Conservation (phyloP, 1,284 basidiomycete genomes). For the Moesziomyces sp. region DNA sequence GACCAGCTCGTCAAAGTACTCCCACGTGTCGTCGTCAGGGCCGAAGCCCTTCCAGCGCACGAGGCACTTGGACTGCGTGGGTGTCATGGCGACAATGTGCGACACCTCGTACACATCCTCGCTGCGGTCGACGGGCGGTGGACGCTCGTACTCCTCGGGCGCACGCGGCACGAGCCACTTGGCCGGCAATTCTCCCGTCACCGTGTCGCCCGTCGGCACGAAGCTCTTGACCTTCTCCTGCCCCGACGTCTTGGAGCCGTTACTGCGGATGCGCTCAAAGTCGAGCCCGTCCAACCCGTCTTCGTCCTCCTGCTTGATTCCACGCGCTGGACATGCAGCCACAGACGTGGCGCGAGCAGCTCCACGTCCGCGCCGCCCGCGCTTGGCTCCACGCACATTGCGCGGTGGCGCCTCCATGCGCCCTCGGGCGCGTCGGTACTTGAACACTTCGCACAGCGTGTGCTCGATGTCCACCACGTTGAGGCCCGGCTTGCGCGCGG, state of each 20-base stretch:
- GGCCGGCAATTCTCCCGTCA: slow-evolving; percentile 45
- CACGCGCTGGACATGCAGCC: not conserved
- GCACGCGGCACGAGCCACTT: slow-evolving; percentile 39
- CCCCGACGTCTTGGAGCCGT: slow-evolving; percentile 22
- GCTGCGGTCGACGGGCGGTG: slow-evolving; percentile 22
- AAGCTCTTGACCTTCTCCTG: slow-evolving; percentile 24
- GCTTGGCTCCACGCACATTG: slow-evolving; percentile 3
- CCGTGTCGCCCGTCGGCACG: slow-evolving; percentile 66
- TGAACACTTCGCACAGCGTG: slow-evolving; percentile 76
- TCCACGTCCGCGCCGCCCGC: slow-evolving; percentile 1
- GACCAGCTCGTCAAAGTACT: slow-evolving; percentile 71
- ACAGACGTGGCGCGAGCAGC: slow-evolving; percentile 7
- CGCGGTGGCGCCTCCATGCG: not conserved
- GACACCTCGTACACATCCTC: slow-evolving; percentile 41
- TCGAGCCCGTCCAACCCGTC: slow-evolving; percentile 31
- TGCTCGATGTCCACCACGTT: slow-evolving; percentile 74
- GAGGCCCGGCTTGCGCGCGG: slow-evolving; percentile 70
- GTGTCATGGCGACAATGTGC: slow-evolving; percentile 40
- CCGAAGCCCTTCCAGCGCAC: slow-evolving; percentile 76
- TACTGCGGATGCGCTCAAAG: slow-evolving; percentile 26
- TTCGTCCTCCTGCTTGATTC: slow-evolving; percentile 26
- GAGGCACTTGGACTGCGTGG: slow-evolving; percentile 69
- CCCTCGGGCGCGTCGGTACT: slow-evolving; percentile 72
- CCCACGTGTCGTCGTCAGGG: slow-evolving; percentile 75
- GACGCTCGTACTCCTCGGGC: slow-evolving; percentile 24